Base-by-base conservation (phyloP, 179 eudicot species). In the Dionaea muscipula region DNA sequence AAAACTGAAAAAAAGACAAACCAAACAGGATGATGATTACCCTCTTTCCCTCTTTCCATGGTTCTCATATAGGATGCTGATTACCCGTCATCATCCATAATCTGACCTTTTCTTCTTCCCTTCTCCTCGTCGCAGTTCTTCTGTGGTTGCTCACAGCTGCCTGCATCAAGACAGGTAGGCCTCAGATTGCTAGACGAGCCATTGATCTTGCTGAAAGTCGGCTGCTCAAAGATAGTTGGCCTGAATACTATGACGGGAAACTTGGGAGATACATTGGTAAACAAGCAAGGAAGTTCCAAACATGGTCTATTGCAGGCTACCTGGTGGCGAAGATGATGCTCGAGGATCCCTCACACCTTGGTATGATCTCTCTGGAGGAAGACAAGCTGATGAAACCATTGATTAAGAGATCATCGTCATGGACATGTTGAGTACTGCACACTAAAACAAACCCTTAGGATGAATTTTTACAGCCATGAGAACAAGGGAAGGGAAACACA, bases 321-420 rank as follows among this genome's bases (percentile, higher is more conserved):
- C 60, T 56, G 39, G 60, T 56, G 15, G 49, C 60, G 1, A 56
- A 56, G 60, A 56, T 25, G 60, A 19, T 56, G 51, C 47, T 56
- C 17, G 60, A 56, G 26, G 60, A 56, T 56, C 60, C 60, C 49
- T 56, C 60, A 0, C 60, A 56, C 25, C 26, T 55, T 11, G 59
- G 59, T 10, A 55, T 55, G 59, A 40, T 55, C 46, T 55, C 59
- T 8, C 28, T 55, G 9, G 59, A 55, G 31, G 59, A 55, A 13
- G 59, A 55, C 47, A 55, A 55, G 36, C 33, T 37, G 26, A 55
- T 55, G 59, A 55, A 55, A 22, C 59, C 59, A 9, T 33, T 36
- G 54, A 59, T 59, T 44, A 59, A 59, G 54, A 59, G 63, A 59
- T 59, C 63, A 2, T 36, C 63, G 20, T 59, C 63, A 10, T 59